phyloP scores from a whole-genome alignment of 1,284 basidiomycete genomes.

The Trametes versicolor region DNA sequence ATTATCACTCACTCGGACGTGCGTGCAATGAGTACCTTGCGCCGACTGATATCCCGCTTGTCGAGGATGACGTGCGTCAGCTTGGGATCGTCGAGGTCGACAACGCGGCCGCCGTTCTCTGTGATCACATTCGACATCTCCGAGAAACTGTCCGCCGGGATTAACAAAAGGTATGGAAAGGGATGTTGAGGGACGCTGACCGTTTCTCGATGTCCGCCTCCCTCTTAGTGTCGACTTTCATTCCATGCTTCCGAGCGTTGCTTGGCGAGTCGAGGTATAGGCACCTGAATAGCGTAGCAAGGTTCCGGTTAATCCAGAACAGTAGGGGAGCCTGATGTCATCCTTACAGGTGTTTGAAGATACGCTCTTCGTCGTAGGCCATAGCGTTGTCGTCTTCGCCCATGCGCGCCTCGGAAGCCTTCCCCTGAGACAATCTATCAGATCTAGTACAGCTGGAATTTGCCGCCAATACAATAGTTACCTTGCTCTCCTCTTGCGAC shows the following conservation, averaged over 20 bases:
- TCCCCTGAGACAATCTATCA: conserved; percentile 5
- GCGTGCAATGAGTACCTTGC: conserved; percentile 72
- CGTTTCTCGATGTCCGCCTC: conserved; percentile 60
- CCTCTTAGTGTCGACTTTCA: conserved; percentile 65
- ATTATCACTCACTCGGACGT: conserved; percentile 68
- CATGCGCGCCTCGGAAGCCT: conserved; percentile 53
- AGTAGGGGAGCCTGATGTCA: neutral
- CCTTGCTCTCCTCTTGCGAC: conserved; percentile 13
- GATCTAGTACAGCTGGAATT: neutral
- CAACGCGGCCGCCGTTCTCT: conserved; percentile 77
- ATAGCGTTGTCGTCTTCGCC: conserved; percentile 71
- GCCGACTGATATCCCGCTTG: conserved; percentile 76
- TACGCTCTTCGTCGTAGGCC: conserved; percentile 79
- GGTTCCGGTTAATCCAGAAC: neutral
- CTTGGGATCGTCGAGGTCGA: conserved; percentile 74
- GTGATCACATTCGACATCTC: conserved; percentile 62
- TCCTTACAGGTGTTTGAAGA: conserved; percentile 84
- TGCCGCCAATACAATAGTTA: neutral
- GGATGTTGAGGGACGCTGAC: conserved; percentile 47
- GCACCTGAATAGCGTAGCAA: conserved; percentile 54
- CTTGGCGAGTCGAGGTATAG: conserved; percentile 88
- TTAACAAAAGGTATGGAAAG: conserved; percentile 7
- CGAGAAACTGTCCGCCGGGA: conserved; percentile 57
- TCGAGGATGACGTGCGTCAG: conserved; percentile 89
- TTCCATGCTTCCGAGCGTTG: conserved; percentile 73